These are phyloP conservation scores for Cetraspora pellucida DNA, from an alignment of 192 early-diverging fungal species.

Conservation along the genomic window DNA sequence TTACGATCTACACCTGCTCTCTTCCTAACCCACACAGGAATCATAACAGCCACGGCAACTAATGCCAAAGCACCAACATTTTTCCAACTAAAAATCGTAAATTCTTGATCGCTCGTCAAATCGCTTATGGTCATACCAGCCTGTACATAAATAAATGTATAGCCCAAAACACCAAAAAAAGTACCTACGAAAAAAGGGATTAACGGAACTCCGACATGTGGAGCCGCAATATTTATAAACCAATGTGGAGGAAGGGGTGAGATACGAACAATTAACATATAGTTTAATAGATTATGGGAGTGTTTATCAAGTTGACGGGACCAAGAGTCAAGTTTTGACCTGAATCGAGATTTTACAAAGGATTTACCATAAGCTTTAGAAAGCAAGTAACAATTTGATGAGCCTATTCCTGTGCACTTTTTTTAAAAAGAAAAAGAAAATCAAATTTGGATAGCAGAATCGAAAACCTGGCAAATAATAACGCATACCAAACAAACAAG, in stretches of 20 bases:
- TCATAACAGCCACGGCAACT: conserved; percentile 11
- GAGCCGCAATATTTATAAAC: conserved; percentile 59
- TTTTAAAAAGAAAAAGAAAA: neutral
- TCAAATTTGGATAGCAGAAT: neutral
- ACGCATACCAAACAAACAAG: conserved; percentile 51
- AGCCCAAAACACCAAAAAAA: conserved; percentile 55
- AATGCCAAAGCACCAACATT: conserved; percentile 24
- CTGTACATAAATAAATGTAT: conserved; percentile 60
- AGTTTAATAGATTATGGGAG: conserved; percentile 59
- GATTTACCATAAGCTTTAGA: conserved; percentile 53
- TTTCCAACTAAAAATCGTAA: conserved; percentile 8
- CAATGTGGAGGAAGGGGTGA: conserved; percentile 64
- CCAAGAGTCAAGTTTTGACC: neutral
- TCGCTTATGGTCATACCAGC: conserved; percentile 58
- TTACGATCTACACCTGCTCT: no score
- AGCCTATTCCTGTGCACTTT: conserved; percentile 59
- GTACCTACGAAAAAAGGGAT: conserved; percentile 58
- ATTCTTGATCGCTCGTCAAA: conserved; percentile 26
- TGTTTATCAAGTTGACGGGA: conserved; percentile 38
- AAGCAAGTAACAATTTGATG: conserved; percentile 55
- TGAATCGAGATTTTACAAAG: conserved; percentile 50
- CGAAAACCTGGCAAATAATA: neutral
- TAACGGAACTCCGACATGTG: conserved; percentile 58
- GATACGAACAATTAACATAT: conserved; percentile 59
- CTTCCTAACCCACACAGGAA: conserved; percentile 21